A percentile compares a stretch with the other conserved stretches of the same genome.
Evolutionary conservation across 768 basidiomycete species (phyloP).

Genomic region (Tricholomella constricta): DNA sequence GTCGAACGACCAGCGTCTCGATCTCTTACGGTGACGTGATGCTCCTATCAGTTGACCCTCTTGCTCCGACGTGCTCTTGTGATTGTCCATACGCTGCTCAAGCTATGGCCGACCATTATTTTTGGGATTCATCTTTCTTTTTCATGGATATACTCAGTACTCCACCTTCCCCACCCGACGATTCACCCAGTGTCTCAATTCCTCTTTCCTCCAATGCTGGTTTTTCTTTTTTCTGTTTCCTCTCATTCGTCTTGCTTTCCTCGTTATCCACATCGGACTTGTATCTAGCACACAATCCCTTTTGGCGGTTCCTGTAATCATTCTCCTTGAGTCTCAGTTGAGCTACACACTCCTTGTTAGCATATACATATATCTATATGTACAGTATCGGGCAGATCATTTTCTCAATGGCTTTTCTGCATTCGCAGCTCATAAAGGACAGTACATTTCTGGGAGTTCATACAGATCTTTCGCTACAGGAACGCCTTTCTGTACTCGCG

Average conservation of each 20-base stretch:
- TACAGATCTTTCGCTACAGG: too few relatives aligned
- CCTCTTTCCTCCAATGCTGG: constrained; percentile 6
- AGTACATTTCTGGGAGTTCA: background rate
- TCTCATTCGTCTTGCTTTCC: constrained; percentile 8
- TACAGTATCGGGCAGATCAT: constrained; percentile 16
- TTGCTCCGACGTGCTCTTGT: background rate
- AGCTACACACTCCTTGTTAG: constrained; percentile 8
- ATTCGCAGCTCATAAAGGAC: background rate
- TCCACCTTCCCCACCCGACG: background rate
- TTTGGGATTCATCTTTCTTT: constrained; percentile 1
- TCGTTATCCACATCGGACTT: constrained; percentile 25
- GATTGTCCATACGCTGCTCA: background rate
- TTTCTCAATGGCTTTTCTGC: background rate
- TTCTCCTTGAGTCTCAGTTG: background rate
- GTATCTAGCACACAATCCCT: constrained; percentile 18
- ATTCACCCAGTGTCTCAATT: background rate
- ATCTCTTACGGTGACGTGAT: constrained; percentile 50
- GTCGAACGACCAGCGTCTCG: constrained; percentile 69
- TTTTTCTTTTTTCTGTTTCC: constrained; percentile 1
- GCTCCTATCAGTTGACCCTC: background rate
- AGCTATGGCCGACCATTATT: background rate
- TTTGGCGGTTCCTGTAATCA: constrained; percentile 6
- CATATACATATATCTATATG: constrained; percentile 18
- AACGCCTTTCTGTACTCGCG: too few relatives aligned
- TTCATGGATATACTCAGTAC: background rate